Base-by-base conservation (phyloP, 805 yeast species). In the Pichia kluyveri region DNA sequence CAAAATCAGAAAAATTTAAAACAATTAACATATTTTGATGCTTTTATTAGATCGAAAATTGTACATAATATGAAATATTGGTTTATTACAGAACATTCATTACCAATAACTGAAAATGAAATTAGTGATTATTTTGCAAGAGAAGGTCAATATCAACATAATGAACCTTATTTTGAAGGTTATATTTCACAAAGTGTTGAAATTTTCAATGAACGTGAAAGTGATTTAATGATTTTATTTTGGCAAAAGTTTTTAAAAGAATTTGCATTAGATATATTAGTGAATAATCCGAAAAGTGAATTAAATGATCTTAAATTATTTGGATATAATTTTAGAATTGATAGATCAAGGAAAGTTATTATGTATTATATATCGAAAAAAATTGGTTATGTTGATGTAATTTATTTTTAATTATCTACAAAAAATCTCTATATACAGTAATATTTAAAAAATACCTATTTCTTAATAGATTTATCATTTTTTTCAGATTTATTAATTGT, bases 261-360 rank as follows among this genome's bases (percentile, higher is more conserved):
- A 37, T 49, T 47, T 42, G 37, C 41, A 26, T 38, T 59, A 3
- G 38, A 45, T 15, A 42, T 51, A 23, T 36, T 57, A 8, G 14
- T 41, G n/a, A 34, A 28, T 4, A 30, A 46, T 14, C 9, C 23
- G 12, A 26, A 40, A 17, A 4, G 26, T n/a, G 49, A 45, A 15
- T 32, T 40, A 8, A 43, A 46, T 15, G 47, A 45, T 2, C 44
- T 60, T 44, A 59, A 60, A 41, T 44, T 62, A 14, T 57, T 54
- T 38, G 67, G 65, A 4, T 59, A 55, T 48, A 58, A 56, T 41
- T 61, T 62, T 43, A 56, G 53, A 31, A 49, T 51, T 14, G 36
- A 50, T n/a, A 47, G 45, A 14, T 15, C 14, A 4, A 45, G 53
- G 14, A 54, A 49, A 40, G 42, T 59, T 9, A 52, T 62, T 9